These are phyloP conservation scores for Fusarium mexicanum DNA, from an alignment of 2,329 filamentous ascomycete genomes.

Conservation along the genomic window DNA sequence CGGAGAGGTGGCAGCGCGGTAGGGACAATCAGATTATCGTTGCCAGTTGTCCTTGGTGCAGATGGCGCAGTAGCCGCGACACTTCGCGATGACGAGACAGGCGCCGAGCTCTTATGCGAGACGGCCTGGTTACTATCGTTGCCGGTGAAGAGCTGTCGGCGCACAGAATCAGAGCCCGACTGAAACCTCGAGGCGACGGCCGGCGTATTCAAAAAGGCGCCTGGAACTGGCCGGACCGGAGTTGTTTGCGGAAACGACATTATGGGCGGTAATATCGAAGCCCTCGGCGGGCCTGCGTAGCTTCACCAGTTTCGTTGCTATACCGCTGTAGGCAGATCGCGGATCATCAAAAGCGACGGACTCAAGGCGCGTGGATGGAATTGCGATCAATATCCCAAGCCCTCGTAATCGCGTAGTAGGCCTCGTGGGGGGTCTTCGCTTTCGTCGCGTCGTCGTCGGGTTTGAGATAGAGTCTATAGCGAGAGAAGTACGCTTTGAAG, in stretches of 20 bases:
- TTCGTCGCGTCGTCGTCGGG: constrained; percentile 39
- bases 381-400: constrained; percentile 16
- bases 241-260: constrained; percentile 70
- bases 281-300: constrained; percentile 42
- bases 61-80: constrained; percentile 39
- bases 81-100: constrained; percentile 33
- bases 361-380: constrained; percentile 23
- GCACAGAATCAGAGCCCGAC: constrained; percentile 56
- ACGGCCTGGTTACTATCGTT: constrained; percentile 41
- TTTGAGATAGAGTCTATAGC: constrained; percentile 31
- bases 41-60: constrained; percentile 33
- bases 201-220: constrained; percentile 80
- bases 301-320: constrained; percentile 45
- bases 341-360: constrained; percentile 45
- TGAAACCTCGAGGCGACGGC: constrained; percentile 64
- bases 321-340: constrained; percentile 37
- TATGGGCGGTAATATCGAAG: constrained; percentile 43
- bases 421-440: constrained; percentile 12
- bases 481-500: constrained; percentile 33
- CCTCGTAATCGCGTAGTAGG: constrained; percentile 25
- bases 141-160: constrained; percentile 61
- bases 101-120: constrained; percentile 30
- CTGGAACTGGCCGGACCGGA: constrained; percentile 77
- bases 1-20: constrained; percentile 56
- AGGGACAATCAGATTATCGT: constrained; percentile 45